phyloP scores from a whole-genome alignment of 441 rosid species.

The Geranium incanum region DNA sequence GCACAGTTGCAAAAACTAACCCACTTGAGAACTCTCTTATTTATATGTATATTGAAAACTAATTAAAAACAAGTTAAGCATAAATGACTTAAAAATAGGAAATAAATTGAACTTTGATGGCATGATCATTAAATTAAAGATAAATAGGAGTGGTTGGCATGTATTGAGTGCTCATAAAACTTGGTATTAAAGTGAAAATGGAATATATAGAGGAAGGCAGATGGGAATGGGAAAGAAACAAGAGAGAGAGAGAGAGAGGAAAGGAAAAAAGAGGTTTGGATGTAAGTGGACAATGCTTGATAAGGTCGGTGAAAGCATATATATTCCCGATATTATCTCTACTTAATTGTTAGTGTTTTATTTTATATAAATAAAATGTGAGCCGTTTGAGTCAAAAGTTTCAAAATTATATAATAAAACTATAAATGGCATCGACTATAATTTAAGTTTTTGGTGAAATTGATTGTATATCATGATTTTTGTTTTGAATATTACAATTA shows the following conservation, averaged over 20 bases:
- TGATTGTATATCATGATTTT: no score
- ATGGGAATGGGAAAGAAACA: not conserved
- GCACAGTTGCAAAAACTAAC: not conserved
- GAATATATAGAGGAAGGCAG: not conserved
- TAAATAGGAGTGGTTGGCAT: not conserved
- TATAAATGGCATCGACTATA: no score
- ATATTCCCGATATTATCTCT: no score
- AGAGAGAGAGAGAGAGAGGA: not conserved
- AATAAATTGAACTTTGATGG: not conserved
- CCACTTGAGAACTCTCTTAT: not conserved
- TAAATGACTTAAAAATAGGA: not conserved
- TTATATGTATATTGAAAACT: not conserved
- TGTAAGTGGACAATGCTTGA: constrained; percentile 29
- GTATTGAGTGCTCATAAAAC: not conserved
- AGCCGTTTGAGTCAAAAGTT: no score
- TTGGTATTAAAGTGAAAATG: not conserved
- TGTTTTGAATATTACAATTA: no score
- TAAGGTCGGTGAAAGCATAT: constrained; percentile 46
- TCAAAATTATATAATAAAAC: no score
- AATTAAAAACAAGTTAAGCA: no score
- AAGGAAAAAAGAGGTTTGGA: not conserved
- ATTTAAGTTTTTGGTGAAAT: no score
- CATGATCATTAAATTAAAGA: not conserved
- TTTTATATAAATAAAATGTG: no score
- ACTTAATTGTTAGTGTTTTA: no score